Base-by-base conservation (phyloP, 805 yeast species). In the Yarrowia yakushimensis region DNA sequence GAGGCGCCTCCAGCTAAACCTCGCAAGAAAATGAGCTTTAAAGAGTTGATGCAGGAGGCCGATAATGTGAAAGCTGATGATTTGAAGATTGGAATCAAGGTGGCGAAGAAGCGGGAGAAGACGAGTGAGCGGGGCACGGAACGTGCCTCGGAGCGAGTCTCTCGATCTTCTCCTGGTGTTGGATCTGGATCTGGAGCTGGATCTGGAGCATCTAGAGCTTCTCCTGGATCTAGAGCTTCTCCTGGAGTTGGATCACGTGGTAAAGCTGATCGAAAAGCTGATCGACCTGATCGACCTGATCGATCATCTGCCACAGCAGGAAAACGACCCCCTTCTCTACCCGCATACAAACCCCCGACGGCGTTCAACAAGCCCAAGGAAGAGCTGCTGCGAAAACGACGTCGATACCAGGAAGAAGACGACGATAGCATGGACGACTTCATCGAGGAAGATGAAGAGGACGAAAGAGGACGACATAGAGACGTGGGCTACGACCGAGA, bases 21-120 rank as follows among this genome's bases (percentile, higher is more conserved):
- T 10, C 64, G 62, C 52, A 73, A 72, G 64, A 72, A 84, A 69
- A 72, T 86, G 71, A 82, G 84, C 17, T 87, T 86, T 69, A 80
- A 79, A 62, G 88, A 88, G 45, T 77, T 87, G 60, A 83, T 87
- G 88, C 82, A 82, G 69, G 82, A 83, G 70, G 94, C 93, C 0
- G 81, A 81, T 13, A 73, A 75, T 12, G 81, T 87, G 1, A 88
- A 86, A 69, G 76, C 78, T 27, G 78, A 70, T 65, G 78, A 77
- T 69, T 76, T 76, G 68, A 81, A 76, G 50, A 72, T 70, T 66
- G 77, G 70, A 63, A 78, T 69, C 73, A 82, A 75, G 63, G 70
- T 75, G 17, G 63, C 63, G 9, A 59, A 61, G 17, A 66, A 65
- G 27, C 41, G 25, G 25, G 64, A 18, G 60, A 28, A 13, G 36